Evolutionary conservation across 2,329 filamentous ascomycete species (phyloP), one percentile per base, ranked within the genome.

Genomic region (Colletotrichum liaoningense): DNA sequence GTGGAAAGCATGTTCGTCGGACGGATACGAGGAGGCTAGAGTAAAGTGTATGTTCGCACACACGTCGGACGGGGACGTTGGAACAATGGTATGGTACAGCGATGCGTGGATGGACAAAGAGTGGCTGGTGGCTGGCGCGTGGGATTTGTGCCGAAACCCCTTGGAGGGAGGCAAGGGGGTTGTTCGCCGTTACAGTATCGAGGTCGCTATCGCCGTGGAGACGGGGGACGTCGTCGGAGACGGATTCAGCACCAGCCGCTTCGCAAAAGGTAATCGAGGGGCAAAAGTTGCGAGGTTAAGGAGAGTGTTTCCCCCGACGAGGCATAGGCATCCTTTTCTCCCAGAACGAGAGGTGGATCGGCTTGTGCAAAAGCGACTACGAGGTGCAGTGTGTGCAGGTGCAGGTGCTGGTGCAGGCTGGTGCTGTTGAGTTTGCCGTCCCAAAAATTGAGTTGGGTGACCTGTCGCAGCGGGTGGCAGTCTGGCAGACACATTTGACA

Each of bases 391-490:
- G 30, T 55, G 49, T 54, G 42, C 19, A 22, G 42, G 42, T 49
- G 42, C 42, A 49, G 42, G 42, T n/a, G 16, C 24, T 3, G 24
- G 24, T 24, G 24, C 22, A 22, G 22, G 22, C 42, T n/a, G 19
- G 42, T 46, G 42, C 42, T 22, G 19, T 49, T 67, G 46, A 73
- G 70, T 73, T 73, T 70, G 46, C 70, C 70, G 70, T 73, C 60
- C 70, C 67, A 56, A 70, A 67, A 60, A 49, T 63, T 62, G 70
- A 73, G 70, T 73, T 70, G 70, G 54, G 9, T 69, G 66, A 64
- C 66, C 70, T 73, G 65, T 72, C 69, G 64, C 69, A 72, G 64
- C 69, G 58, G 65, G 64, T 68, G 69, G 60, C 60, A 70, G 58
- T 65, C 55, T 65, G 67, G 55, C 67, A 65, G 70, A 66, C 70